A percentile compares a stretch with the other conserved stretches of the same genome.
Conservation (phyloP, 345 rosid genomes). For the Lepidium aucheri region DNA sequence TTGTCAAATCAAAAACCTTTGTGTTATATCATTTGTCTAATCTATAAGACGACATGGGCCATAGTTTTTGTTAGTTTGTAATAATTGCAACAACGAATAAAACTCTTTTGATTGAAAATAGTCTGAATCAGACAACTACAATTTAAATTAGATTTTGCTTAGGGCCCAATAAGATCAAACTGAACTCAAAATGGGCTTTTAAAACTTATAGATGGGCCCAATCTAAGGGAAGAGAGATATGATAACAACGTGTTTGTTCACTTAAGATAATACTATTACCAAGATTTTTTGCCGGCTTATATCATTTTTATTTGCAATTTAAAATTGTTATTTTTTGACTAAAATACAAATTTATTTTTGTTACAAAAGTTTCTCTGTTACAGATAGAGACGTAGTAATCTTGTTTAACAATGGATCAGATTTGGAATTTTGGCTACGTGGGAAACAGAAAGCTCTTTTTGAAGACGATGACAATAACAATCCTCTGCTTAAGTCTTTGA, state of each 20-base stretch:
- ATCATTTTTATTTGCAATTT: constrained; percentile 1
- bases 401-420: neutral
- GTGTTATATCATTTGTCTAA: constrained; percentile 28
- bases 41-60: constrained; percentile 19
- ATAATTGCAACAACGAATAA: constrained; percentile 20
- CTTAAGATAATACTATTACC: neutral
- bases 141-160: too few species aligned
- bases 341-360: neutral
- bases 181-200: too few species aligned
- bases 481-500: constrained; percentile 47
- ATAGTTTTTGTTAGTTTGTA: constrained; percentile 22
- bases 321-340: neutral
- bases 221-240: neutral
- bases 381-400: neutral
- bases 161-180: too few species aligned
- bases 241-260: neutral
- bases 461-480: constrained; percentile 41
- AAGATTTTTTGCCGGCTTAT: constrained; percentile 21
- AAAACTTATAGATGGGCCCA: too few species aligned
- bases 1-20: constrained; percentile 26
- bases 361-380: constrained; percentile 6
- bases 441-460: constrained; percentile 31
- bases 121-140: too few species aligned
- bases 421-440: constrained; percentile 18
- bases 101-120: neutral